Percentiles rank a stretch among this genome's conserved stretches.
Conservation (phyloP, 371 early-diverging fungal species). For the Quaeritorhiza haematococci region DNA sequence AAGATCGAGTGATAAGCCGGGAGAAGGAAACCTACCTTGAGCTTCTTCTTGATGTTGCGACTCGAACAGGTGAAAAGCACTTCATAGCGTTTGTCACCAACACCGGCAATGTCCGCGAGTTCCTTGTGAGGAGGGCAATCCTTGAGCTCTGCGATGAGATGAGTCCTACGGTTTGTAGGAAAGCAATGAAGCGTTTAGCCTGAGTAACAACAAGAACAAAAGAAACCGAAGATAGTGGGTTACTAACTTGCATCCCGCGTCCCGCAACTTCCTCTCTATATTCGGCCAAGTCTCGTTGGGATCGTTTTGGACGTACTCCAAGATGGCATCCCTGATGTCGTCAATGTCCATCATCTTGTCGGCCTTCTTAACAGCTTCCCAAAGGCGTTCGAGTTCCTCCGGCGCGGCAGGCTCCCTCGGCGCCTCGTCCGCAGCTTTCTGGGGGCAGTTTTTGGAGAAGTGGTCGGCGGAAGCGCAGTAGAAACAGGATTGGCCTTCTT, state of each 20-base stretch:
- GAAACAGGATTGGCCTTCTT: slow-evolving; percentile 5
- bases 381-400: slow-evolving; percentile 4
- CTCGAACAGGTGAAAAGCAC: slow-evolving; percentile 3
- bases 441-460: slow-evolving; percentile 13
- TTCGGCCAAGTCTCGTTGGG: slow-evolving; percentile 9
- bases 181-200: too few relatives aligned
- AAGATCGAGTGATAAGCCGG: too few relatives aligned
- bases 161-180: slow-evolving; percentile 8
- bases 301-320: slow-evolving; percentile 4
- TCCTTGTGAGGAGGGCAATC: slow-evolving; percentile 14
- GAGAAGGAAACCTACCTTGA: too few relatives aligned
- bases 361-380: slow-evolving; percentile 3
- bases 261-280: slow-evolving; percentile 8
- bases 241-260: slow-evolving; percentile 4
- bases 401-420: neutral
- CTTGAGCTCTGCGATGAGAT: slow-evolving; percentile 9
- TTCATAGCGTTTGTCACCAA: slow-evolving; percentile 14
- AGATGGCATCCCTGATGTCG: slow-evolving; percentile 8
- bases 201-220: too few relatives aligned
- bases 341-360: slow-evolving; percentile 10
- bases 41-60: slow-evolving; percentile 8
- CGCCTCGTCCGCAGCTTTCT: too few relatives aligned
- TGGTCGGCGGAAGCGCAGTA: slow-evolving; percentile 8
- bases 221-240: too few relatives aligned
- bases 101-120: slow-evolving; percentile 12